A percentile compares a stretch with the other conserved stretches of the same genome.
These are phyloP conservation scores for Paracoccidioides lutzii DNA, from an alignment of 2,329 filamentous ascomycete genomes.

Conservation along the genomic window DNA sequence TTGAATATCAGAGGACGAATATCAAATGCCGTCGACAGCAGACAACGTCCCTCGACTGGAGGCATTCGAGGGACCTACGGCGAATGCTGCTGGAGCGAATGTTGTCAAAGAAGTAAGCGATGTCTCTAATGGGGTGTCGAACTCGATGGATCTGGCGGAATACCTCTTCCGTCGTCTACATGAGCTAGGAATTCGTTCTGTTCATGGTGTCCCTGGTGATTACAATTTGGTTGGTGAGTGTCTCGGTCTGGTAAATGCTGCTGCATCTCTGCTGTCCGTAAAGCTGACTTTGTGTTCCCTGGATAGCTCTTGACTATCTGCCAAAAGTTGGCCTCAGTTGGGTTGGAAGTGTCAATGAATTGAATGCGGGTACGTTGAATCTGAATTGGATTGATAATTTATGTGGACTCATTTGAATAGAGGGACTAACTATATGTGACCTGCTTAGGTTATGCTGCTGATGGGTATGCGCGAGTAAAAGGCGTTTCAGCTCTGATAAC, in stretches of 20 bases:
- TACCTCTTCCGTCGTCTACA: slow-evolving; percentile 31
- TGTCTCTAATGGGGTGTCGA: not conserved
- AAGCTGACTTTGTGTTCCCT: not conserved
- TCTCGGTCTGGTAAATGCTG: not conserved
- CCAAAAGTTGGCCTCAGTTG: slow-evolving; percentile 41
- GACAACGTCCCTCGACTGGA: not conserved
- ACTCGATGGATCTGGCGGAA: slow-evolving; percentile 11
- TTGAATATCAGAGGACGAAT: not conserved
- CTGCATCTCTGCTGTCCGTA: not conserved
- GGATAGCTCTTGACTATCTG: slow-evolving; percentile 44
- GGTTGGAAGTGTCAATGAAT: slow-evolving; percentile 51
- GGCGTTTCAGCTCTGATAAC: slow-evolving; percentile 58
- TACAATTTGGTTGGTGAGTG: slow-evolving; percentile 22
- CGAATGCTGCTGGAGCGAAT: not conserved
- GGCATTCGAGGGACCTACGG: not conserved
- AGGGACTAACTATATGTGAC: not conserved
- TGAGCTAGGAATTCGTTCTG: slow-evolving; percentile 25
- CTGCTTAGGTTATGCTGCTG: slow-evolving; percentile 53
- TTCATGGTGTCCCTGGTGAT: slow-evolving; percentile 37
- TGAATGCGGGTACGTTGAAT: slow-evolving; percentile 39
- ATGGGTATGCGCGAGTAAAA: slow-evolving; percentile 63
- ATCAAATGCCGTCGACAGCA: not conserved
- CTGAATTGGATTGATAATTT: not conserved
- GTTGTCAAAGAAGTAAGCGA: not conserved
- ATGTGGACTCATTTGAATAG: not conserved